Base-by-base conservation (phyloP, 345 rosid species). In the Aegle marmelos region DNA sequence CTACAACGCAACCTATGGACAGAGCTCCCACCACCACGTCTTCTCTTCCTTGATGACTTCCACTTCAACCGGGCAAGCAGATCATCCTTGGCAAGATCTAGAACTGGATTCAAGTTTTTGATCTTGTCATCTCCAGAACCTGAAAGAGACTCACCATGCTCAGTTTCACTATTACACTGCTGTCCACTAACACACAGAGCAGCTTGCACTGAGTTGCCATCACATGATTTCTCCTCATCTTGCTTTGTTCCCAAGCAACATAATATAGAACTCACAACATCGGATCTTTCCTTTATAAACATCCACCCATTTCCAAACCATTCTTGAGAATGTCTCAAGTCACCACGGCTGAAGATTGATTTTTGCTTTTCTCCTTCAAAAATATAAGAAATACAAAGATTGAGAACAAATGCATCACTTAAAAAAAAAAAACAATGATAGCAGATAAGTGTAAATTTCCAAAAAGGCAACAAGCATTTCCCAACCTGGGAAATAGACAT, bases 401-500 rank as follows among this genome's bases (percentile, higher is more conserved):
- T n/a, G 66, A 58, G 10, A 39, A 67, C 13, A 24, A 41, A 24
- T 2, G 33, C 1, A 22, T 54, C 19, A 39, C 8, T 1, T 0
- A 71, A 25, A 58, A 22, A 58, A 22, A n/a, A 1, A 58, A 21
- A 7, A 58, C 27, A 28, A 9, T n/a, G 61, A 22, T 22, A 58
- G 3, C 25, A 24, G 10, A 58, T 58, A 7, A 22, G 27, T 13
- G 4, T 30, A 62, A 62, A 62, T 28, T 45, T 41, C 22, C 11
- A 73, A 57, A 9, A 78, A 33, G 54, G 34, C 19, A n/a, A 37
- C 1, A 25, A 74, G 50, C 25, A 10, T 76, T 81, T 79, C 22
- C 91, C 28, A 21, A 94, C 98, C 97, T 86, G 94, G 90, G 72
- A 94, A 86, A 85, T 84, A 91, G 71, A 92, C 90, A 79, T 70